These are phyloP conservation scores for Suillus sp. DNA, from an alignment of 768 basidiomycete genomes.

Conservation along the genomic window DNA sequence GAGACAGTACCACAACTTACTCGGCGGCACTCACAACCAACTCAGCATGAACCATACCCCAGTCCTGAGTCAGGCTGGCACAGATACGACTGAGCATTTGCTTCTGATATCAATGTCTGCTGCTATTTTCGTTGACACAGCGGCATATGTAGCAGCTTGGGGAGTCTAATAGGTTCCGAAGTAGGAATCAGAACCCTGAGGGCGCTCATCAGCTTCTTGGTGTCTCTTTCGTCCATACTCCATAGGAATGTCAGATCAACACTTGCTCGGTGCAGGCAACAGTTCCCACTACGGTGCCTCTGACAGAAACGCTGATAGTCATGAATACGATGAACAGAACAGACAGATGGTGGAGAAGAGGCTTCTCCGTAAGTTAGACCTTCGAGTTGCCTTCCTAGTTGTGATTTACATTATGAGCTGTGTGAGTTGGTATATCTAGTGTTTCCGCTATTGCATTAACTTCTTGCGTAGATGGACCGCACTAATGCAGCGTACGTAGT, in stretches of 20 bases:
- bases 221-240: background rate
- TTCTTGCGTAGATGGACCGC: constrained; percentile 55
- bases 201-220: background rate
- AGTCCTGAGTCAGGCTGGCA: background rate
- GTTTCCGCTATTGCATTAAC: constrained; percentile 5
- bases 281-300: background rate
- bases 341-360: constrained; percentile 46
- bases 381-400: constrained; percentile 45
- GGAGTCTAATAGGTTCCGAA: background rate
- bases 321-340: constrained; percentile 21
- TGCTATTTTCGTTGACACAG: background rate
- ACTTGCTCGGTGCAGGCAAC: background rate
- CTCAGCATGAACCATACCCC: too few species aligned
- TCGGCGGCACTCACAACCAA: too few species aligned
- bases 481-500: constrained; percentile 60
- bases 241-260: constrained; percentile 1
- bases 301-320: background rate
- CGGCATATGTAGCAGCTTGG: background rate
- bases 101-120: background rate
- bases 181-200: background rate
- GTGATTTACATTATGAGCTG: constrained; percentile 50
- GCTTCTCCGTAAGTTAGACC: constrained; percentile 46
- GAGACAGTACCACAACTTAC: too few species aligned
- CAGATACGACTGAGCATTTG: background rate
- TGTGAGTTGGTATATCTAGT: constrained; percentile 29